phyloP scores from a whole-genome alignment of 139 green algal genomes.

The Helicosporidium sp. region DNA sequence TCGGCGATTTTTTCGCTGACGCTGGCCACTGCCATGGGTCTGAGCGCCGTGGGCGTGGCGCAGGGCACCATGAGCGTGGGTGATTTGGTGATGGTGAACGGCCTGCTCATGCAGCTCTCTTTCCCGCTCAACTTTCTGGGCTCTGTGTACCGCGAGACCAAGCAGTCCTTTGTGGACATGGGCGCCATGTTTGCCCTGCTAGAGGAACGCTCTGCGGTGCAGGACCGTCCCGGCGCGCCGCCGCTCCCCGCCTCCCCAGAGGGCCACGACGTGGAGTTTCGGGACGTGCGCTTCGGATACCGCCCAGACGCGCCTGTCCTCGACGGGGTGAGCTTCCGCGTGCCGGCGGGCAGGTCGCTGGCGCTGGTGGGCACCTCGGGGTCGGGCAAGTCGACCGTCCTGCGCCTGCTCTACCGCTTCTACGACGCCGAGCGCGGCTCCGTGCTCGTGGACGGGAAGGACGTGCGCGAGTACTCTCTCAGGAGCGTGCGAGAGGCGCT shows the following conservation, averaged over 20 bases:
- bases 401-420: slow-evolving; percentile 63
- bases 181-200: slow-evolving; percentile 81
- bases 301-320: slow-evolving; percentile 37
- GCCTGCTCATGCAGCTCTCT: slow-evolving; percentile 86
- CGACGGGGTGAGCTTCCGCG: slow-evolving; percentile 32
- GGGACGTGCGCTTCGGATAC: slow-evolving; percentile 52
- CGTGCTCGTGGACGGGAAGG: slow-evolving; percentile 40
- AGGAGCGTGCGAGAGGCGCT: slow-evolving; percentile 30
- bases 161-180: slow-evolving; percentile 91
- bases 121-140: slow-evolving; percentile 96
- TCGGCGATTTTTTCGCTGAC: slow-evolving; percentile 66
- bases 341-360: slow-evolving; percentile 62
- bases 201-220: slow-evolving; percentile 8
- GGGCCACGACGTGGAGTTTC: slow-evolving; percentile 31
- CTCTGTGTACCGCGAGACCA: slow-evolving; percentile 86
- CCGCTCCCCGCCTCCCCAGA: slow-evolving; percentile 10
- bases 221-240: slow-evolving; percentile 17
- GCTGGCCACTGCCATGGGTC: slow-evolving; percentile 52
- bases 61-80: slow-evolving; percentile 53
- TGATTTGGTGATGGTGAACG: slow-evolving; percentile 93
- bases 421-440: slow-evolving; percentile 53
- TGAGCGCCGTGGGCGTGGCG: slow-evolving; percentile 44
- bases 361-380: slow-evolving; percentile 75
- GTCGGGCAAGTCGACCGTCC: slow-evolving; percentile 58
- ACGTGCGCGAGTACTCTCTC: slow-evolving; percentile 36